Conservation (phyloP, 2,329 filamentous ascomycete genomes). For the Scedosporium aurantiacum region DNA sequence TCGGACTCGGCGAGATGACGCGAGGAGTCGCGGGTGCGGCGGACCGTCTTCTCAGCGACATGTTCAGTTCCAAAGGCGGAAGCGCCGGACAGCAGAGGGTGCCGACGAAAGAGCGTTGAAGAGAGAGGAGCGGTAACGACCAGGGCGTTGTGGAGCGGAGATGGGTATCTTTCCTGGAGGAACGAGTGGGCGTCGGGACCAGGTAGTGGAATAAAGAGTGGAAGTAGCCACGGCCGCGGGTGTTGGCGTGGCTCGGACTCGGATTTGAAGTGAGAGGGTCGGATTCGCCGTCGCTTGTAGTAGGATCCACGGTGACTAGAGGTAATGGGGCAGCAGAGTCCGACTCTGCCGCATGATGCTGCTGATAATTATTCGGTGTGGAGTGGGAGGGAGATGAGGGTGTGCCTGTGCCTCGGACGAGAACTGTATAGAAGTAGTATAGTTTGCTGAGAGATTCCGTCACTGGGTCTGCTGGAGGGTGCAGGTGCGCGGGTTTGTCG, state of each 20-base stretch:
- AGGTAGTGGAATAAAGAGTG: constrained; percentile 11
- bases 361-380: constrained; percentile 9
- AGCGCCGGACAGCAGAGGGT: constrained; percentile 44
- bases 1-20: constrained; percentile 82
- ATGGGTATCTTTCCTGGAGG: constrained; percentile 41
- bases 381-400: background rate
- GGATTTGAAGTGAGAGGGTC: constrained; percentile 11
- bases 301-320: constrained; percentile 9
- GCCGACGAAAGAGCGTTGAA: constrained; percentile 43
- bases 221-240: constrained; percentile 13
- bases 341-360: constrained; percentile 46
- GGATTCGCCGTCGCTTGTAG: background rate
- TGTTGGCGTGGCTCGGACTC: constrained; percentile 12
- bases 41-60: constrained; percentile 39
- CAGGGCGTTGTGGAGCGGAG: constrained; percentile 31
- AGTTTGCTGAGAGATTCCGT: background rate
- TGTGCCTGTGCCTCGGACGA: background rate
- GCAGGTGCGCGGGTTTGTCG: background rate
- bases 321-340: constrained; percentile 41
- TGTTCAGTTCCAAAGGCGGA: constrained; percentile 45
- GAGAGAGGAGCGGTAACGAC: constrained; percentile 34
- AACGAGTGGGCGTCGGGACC: constrained; percentile 16
- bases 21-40: constrained; percentile 68
- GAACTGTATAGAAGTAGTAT: background rate
- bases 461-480: background rate